Percentiles rank a stretch among this genome's conserved stretches.
Conservation (phyloP, 495 filamentous ascomycete genomes). For the Hypoxylon lienhwacheense region DNA sequence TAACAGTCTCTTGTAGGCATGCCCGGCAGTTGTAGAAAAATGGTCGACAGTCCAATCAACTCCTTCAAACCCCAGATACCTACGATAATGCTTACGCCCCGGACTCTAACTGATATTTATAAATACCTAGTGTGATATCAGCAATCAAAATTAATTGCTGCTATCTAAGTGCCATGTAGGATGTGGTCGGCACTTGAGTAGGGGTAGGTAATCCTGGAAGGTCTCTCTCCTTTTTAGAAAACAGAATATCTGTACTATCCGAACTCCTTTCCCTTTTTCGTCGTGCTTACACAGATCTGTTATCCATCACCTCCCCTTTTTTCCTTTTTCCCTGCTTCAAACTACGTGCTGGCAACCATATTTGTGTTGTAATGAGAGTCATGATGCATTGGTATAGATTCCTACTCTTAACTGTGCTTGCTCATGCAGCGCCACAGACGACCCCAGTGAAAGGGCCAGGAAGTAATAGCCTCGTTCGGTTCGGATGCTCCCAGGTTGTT, state of each 20-base stretch:
- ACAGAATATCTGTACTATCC: no score
- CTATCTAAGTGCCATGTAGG: not conserved
- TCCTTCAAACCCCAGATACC: not conserved
- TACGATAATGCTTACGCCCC: not conserved
- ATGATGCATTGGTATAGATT: constrained; percentile 24
- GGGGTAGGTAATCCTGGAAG: no score
- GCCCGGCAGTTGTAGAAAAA: constrained; percentile 27
- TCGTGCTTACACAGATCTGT: no score
- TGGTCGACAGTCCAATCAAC: constrained; percentile 11
- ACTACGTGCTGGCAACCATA: not conserved
- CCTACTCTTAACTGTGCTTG: constrained; percentile 11
- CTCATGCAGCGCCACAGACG: constrained; percentile 21
- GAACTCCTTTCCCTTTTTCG: no score
- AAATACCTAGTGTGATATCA: constrained; percentile 8
- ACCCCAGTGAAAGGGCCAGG: constrained; percentile 31
- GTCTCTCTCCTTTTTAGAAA: no score
- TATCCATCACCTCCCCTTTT: no score
- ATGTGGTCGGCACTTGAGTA: constrained; percentile 16
- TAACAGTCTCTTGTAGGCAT: not conserved
- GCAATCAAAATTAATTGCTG: constrained; percentile 18
- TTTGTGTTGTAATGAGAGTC: not conserved
- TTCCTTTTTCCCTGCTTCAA: not conserved
- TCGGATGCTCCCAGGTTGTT: constrained; percentile 35
- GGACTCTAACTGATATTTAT: not conserved
- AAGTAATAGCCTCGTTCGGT: constrained; percentile 29